Base-by-base conservation (phyloP, 1,284 basidiomycete genomes). In the Ganoderma resinaceum region DNA sequence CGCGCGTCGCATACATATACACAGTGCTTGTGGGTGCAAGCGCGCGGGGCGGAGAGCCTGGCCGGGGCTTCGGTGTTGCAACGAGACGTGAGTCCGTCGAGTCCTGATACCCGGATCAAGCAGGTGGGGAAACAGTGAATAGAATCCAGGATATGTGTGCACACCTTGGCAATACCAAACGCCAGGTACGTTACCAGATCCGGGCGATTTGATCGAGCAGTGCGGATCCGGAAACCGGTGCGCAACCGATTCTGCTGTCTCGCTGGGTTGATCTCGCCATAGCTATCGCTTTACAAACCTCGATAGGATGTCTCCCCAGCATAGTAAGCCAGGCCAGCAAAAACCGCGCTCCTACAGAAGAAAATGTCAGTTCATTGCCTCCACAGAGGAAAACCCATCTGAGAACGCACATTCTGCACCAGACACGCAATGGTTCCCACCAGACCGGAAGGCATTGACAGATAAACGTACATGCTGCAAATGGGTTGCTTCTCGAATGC, bases 11-110 rank as follows among this genome's bases (percentile, higher is more conserved):
- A 14, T 16, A 62, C 31, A 49, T 62, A 26, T 62, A 37, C 33
- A 2, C 31, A 16, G 33, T 33, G n/a, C 2, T 46, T 62, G 61
- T 62, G 61, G 61, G 61, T 23, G 61, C 61, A 62, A 38, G 61
- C 61, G 61, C 61, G 42, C 59, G 12, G 18, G 38, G 43, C 12
- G 31, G 61, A n/a, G 31, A 37, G 18, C 9, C 29, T 31, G 33
- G 12, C 11, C n/a, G n/a, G 7, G 42, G 8, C 31, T 35, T 33
- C 14, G 20, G 20, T 23, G 23, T 23, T 14, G 40, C 16, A 8
- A 16, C 23, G 26, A 14, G 23, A 2, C 12, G 23, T 49, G 31
- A 8, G 18, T 52, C 12, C 33, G 26, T 18, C 9, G 46, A n/a
- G 26, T 33, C n/a, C 46, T 38, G 12, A 37, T 37, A 62, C 33